Evolutionary conservation across 495 filamentous ascomycete genomes (phyloP), one percentile per base, ranked within the genome.

Genomic region (Penicillium antarcticum): DNA sequence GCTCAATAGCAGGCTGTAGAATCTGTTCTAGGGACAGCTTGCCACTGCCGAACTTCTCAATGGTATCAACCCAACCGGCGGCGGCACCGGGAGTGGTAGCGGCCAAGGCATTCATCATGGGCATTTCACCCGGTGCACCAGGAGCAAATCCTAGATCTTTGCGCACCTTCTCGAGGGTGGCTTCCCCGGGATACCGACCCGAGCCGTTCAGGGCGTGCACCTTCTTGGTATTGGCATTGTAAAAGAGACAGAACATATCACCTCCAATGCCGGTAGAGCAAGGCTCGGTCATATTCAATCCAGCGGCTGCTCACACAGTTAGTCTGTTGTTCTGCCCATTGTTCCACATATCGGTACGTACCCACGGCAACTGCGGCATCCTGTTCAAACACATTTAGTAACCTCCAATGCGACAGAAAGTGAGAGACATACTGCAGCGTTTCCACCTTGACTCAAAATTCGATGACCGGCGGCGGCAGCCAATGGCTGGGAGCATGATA

Each of bases 161-260:
- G 23, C 88, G 78, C 42, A 95, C 78, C 12, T 74, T 70, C 54
- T 88, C 83, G 6, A 96, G 75, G 0, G 87, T 88, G 32, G 71
- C 82, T 17, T 81, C 80, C n/a, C 66, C 74, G 2, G 88, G 84
- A 4, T 90, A 84, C 16, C 95, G 82, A 13, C 94, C 94, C 1
- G 91, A 96, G 21, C 92, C 95, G 69, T 98, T 98, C 54, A 98
- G 69, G 8, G 89, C 87, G 52, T 83, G 85, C 10, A 97, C 82
- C 50, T 86, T 88, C 58, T 85, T 86, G 0, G 85, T 92, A 56
- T 87, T 81, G 42, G 88, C 87, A 61, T 90, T 79, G 72, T 95
- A 97, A 78, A 85, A 97, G 9, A 98, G 84, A 66, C 90, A 95
- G 77, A 98, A 98, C 84, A 96, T 91, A 71, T 98, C 94, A 29